These are phyloP conservation scores for Colletotrichum truncatum DNA, from an alignment of 2,329 filamentous ascomycete genomes.

Conservation along the genomic window DNA sequence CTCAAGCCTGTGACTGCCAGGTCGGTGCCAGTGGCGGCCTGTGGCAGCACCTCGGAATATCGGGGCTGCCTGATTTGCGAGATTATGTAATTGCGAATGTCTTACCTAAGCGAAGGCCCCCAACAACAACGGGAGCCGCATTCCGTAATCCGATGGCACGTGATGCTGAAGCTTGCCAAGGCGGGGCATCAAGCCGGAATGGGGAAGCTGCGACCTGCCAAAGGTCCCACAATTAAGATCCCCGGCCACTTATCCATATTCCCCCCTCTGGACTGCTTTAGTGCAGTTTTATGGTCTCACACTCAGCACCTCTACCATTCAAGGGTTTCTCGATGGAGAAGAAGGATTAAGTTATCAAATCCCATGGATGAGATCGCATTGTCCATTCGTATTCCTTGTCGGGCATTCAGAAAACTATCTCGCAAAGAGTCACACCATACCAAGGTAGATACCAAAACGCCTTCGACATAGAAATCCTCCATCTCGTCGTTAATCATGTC, in stretches of 20 bases:
- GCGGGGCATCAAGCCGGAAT: constrained; percentile 1
- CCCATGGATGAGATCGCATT: neutral
- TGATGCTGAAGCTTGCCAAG: neutral
- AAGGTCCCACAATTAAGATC: neutral
- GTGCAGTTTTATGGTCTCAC: neutral
- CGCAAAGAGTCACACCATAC: neutral
- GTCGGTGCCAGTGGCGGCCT: neutral
- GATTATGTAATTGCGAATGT: neutral
- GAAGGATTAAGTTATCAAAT: neutral
- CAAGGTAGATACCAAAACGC: neutral
- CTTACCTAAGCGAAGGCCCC: neutral
- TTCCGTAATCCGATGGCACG: neutral
- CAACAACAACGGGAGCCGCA: no score
- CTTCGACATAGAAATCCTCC: neutral
- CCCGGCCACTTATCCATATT: neutral
- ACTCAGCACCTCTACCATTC: neutral
- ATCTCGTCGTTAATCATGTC: neutral
- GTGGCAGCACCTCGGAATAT: neutral
- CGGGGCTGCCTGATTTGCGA: neutral
- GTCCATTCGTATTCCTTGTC: no score
- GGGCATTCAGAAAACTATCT: neutral
- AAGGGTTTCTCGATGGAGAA: neutral
- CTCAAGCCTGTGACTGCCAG: neutral
- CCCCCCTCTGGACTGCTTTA: neutral
- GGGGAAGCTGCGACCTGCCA: neutral